A percentile compares a stretch with the other conserved stretches of the same genome.
phyloP scores from a whole-genome alignment of 495 filamentous ascomycete species.

The Halenospora varia region DNA sequence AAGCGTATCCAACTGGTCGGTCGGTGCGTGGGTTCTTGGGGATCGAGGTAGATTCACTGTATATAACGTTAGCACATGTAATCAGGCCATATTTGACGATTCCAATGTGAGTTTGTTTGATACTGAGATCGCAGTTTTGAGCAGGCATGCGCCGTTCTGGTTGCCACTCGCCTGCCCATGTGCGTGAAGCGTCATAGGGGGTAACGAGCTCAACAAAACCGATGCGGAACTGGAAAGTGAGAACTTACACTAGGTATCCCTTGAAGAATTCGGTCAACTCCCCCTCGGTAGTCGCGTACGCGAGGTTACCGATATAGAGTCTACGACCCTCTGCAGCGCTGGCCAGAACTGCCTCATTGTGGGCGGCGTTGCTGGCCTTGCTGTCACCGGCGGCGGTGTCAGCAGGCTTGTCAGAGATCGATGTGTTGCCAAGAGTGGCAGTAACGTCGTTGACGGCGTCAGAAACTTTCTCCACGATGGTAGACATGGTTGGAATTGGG shows the following conservation, averaged over 20 bases:
- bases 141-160: background rate
- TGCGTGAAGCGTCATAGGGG: background rate
- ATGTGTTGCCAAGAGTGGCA: constrained; percentile 75
- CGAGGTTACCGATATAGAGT: constrained; percentile 99
- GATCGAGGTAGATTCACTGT: constrained; percentile 94
- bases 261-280: constrained; percentile 99
- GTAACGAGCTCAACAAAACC: background rate
- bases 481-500: constrained; percentile 50
- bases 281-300: constrained; percentile 99
- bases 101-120: background rate
- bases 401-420: constrained; percentile 54
- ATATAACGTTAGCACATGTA: constrained; percentile 10
- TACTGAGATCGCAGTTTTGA: background rate
- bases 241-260: constrained; percentile 92
- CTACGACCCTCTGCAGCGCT: constrained; percentile 98
- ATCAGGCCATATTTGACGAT: background rate
- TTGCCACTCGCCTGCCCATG: background rate
- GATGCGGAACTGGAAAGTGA: constrained; percentile 8
- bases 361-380: constrained; percentile 44
- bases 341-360: constrained; percentile 87
- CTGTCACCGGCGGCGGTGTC: constrained; percentile 25
- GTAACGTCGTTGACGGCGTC: constrained; percentile 77
- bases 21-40: constrained; percentile 98
- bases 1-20: constrained; percentile 97
- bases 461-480: constrained; percentile 56